Conservation (phyloP, 2,329 filamentous ascomycete genomes). For the Colletotrichum melonis region DNA sequence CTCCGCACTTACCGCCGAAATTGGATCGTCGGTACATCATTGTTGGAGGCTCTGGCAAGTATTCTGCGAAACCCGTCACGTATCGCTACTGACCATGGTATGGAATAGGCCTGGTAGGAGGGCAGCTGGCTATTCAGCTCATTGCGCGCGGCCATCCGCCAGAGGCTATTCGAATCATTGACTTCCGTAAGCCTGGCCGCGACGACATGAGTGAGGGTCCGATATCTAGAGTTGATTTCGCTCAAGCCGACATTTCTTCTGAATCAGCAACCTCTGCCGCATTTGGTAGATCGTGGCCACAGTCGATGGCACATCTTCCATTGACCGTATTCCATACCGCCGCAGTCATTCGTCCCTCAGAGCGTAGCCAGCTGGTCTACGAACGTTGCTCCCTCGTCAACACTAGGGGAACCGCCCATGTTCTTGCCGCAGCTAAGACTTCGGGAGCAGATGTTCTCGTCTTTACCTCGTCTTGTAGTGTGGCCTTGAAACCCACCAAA, state of each 20-base stretch:
- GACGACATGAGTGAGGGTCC: conserved; percentile 52
- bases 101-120: conserved; percentile 62
- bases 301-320: conserved; percentile 52
- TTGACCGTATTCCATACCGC: conserved; percentile 70
- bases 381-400: conserved; percentile 60
- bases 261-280: conserved; percentile 53
- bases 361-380: conserved; percentile 59
- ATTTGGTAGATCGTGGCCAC: conserved; percentile 60
- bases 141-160: conserved; percentile 63
- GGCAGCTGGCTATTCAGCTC: conserved; percentile 65
- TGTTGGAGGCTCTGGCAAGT: conserved; percentile 58
- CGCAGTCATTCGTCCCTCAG: conserved; percentile 62
- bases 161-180: conserved; percentile 63
- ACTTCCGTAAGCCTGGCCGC: conserved; percentile 57
- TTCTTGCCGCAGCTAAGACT: conserved; percentile 57
- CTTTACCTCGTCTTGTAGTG: conserved; percentile 61
- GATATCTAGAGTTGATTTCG: conserved; percentile 52
- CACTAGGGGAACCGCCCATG: conserved; percentile 59
- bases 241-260: conserved; percentile 63
- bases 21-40: conserved; percentile 56
- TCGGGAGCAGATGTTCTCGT: conserved; percentile 62
- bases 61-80: neutral
- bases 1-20: conserved; percentile 50
- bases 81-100: neutral
- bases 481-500: conserved; percentile 52